Conservation (phyloP, 2,329 filamentous ascomycete genomes). For the Lachnellula hyalina region DNA sequence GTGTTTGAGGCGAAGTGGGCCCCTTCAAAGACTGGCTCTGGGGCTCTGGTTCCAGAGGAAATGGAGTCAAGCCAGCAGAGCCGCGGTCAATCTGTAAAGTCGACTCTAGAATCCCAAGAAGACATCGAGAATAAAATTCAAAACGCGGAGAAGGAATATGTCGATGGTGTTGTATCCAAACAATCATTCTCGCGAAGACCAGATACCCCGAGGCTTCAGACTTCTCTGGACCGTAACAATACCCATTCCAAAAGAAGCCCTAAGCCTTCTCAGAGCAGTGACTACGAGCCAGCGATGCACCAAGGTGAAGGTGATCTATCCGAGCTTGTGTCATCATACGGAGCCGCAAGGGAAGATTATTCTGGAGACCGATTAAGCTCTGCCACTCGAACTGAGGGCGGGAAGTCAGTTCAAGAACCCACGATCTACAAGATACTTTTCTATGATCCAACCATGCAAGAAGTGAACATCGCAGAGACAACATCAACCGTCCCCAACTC, state of each 20-base stretch:
- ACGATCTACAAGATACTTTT: slow-evolving; percentile 59
- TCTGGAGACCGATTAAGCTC: neutral
- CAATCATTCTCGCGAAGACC: slow-evolving; percentile 19
- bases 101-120: neutral
- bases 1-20: slow-evolving; percentile 44
- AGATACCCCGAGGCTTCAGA: slow-evolving; percentile 23
- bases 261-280: neutral
- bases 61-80: neutral
- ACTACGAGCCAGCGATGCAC: neutral
- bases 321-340: slow-evolving; percentile 10
- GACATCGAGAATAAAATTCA: slow-evolving; percentile 17
- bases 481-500: slow-evolving; percentile 47
- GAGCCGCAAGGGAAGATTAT: neutral
- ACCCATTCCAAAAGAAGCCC: neutral
- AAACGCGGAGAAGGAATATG: slow-evolving; percentile 23
- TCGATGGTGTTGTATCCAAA: slow-evolving; percentile 18
- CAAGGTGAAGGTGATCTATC: slow-evolving; percentile 16
- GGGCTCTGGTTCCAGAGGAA: slow-evolving; percentile 14
- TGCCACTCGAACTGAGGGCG: neutral
- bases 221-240: slow-evolving; percentile 27
- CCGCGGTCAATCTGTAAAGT: slow-evolving; percentile 5
- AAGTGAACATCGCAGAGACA: slow-evolving; percentile 54
- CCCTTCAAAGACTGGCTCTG: slow-evolving; percentile 9
- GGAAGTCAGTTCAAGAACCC: slow-evolving; percentile 12
- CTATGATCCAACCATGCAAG: slow-evolving; percentile 55